These are phyloP conservation scores for Tuber microsphaerosporum DNA, from an alignment of 495 filamentous ascomycete genomes.

Conservation along the genomic window DNA sequence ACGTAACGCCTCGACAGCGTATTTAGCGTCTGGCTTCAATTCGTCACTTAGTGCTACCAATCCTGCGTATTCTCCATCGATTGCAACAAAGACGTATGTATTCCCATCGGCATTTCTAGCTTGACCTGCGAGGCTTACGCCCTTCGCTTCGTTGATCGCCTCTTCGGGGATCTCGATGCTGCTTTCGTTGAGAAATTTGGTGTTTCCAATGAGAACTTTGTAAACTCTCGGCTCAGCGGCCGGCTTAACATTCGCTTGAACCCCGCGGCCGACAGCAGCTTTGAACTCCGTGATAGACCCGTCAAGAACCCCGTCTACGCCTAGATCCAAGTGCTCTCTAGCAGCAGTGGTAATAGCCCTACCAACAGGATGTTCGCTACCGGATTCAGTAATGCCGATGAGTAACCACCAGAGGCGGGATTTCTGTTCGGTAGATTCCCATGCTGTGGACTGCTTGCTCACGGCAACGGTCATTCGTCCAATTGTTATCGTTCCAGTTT, in stretches of 20 bases:
- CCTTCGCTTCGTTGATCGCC: slow-evolving; percentile 52
- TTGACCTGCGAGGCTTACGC: slow-evolving; percentile 38
- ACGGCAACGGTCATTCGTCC: slow-evolving; percentile 89
- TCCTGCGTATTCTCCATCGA: slow-evolving; percentile 72
- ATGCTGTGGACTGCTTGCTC: slow-evolving; percentile 57
- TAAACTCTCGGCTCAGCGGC: slow-evolving; percentile 61
- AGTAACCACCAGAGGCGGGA: slow-evolving; percentile 86
- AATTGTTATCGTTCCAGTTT: slow-evolving; percentile 91
- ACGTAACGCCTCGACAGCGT: slow-evolving; percentile 72
- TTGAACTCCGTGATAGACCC: slow-evolving; percentile 79
- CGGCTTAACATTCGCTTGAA: slow-evolving; percentile 75
- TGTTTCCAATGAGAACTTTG: slow-evolving; percentile 75
- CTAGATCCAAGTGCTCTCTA: slow-evolving; percentile 63
- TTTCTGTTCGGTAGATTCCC: slow-evolving; percentile 61
- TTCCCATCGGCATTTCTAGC: slow-evolving; percentile 56
- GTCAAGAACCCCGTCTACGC: slow-evolving; percentile 65
- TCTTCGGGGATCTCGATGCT: slow-evolving; percentile 59
- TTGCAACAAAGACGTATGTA: slow-evolving; percentile 84
- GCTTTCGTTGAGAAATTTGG: slow-evolving; percentile 62
- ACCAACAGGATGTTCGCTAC: slow-evolving; percentile 91
- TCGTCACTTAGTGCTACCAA: slow-evolving; percentile 78
- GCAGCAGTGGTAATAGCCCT: slow-evolving; percentile 71
- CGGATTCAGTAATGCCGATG: slow-evolving; percentile 85
- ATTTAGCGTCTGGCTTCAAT: slow-evolving; percentile 78
- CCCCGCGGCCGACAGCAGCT: slow-evolving; percentile 74